Base-by-base conservation (phyloP, 2,329 filamentous ascomycete species). In the Emydomyces testavorans region DNA sequence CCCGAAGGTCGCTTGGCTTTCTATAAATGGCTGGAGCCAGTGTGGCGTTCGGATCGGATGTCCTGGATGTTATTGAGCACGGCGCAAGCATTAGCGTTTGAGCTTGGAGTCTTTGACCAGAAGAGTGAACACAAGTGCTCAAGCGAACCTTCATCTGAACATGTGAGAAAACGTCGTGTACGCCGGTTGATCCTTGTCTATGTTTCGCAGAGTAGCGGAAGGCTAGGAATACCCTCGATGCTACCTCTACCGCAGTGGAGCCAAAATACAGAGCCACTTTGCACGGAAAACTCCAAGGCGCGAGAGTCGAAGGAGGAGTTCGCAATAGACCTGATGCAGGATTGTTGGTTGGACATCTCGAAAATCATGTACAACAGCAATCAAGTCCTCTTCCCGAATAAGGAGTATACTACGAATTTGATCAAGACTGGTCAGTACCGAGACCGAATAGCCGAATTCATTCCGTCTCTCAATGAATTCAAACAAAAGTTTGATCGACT, bases 61-160 rank as follows among this genome's bases (percentile, higher is more conserved):
- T 94, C 86, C 61, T 95, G 90, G 90, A 95, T 95, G 87, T 72
- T 96, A 11, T 75, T 96, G 24, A 93, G 87, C 60, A 93, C 88
- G 31, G 88, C 87, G 11, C 85, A 90, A 71, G 85, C 88, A 1
- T 72, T 96, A 31, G 87, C 85, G 0, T 94, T 94, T 56, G 92
- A 98, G 64, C 78, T 98, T 26, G 92, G 92, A 8, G 87, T 98
- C 1, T 98, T 96, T 57, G 92, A 96, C 56, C 80, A 89, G 50
- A 86, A 89, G 54, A 86, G 85, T 50, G 84, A 89, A 62, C 79
- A 57, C 65, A 82, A 48, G 75, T 74, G 50, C 71, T 78, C 43
- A 71, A 76, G 50, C 70, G 68, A 69, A 13, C 54, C 63, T 3
- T 55, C 59, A 1, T 50, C 58, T 50, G 81, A 88, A 50, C 84